Evolutionary conservation across 148 eudicot genomes (phyloP).

Genomic region (Camellia lanceoleosa): DNA sequence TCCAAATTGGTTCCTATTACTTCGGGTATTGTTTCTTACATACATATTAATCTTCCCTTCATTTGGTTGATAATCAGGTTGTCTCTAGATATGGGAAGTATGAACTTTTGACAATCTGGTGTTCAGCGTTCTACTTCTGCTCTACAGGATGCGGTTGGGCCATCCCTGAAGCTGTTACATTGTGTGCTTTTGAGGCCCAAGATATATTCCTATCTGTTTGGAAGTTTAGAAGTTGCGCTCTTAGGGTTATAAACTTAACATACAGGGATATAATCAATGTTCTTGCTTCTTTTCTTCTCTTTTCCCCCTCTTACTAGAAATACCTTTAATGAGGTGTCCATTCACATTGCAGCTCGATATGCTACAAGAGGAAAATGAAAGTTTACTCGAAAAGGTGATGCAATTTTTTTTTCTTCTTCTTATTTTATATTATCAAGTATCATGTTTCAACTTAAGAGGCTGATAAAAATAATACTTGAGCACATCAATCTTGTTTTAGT

Average conservation of each 20-base stretch:
- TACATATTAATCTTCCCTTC: neutral
- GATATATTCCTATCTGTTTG: neutral
- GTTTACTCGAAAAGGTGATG: slow-evolving; percentile 75
- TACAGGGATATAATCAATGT: neutral
- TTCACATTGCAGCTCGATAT: slow-evolving; percentile 78
- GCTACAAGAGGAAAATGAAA: slow-evolving; percentile 94
- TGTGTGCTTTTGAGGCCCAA: slow-evolving; percentile 7
- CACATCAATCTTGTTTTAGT: neutral
- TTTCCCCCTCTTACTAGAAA: neutral
- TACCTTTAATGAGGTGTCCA: slow-evolving; percentile 4
- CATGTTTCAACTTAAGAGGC: neutral
- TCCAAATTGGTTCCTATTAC: neutral
- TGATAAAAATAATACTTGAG: neutral
- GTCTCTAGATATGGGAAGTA: slow-evolving; percentile 75
- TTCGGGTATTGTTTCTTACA: neutral
- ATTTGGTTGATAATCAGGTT: slow-evolving; percentile 43
- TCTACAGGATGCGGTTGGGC: slow-evolving; percentile 81
- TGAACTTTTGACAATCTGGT: slow-evolving; percentile 56
- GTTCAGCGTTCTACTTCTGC: slow-evolving; percentile 60
- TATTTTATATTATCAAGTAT: neutral
- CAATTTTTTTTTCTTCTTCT: slow-evolving; percentile 10
- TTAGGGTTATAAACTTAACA: too few species aligned
- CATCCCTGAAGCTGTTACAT: neutral
- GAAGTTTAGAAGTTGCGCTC: slow-evolving; percentile 4
- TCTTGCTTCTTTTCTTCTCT: neutral